A percentile compares a stretch with the other conserved stretches of the same genome.
These are phyloP conservation scores for Fusarium pseudoanthophilum DNA, from an alignment of 2,329 filamentous ascomycete species.

Conservation along the genomic window DNA sequence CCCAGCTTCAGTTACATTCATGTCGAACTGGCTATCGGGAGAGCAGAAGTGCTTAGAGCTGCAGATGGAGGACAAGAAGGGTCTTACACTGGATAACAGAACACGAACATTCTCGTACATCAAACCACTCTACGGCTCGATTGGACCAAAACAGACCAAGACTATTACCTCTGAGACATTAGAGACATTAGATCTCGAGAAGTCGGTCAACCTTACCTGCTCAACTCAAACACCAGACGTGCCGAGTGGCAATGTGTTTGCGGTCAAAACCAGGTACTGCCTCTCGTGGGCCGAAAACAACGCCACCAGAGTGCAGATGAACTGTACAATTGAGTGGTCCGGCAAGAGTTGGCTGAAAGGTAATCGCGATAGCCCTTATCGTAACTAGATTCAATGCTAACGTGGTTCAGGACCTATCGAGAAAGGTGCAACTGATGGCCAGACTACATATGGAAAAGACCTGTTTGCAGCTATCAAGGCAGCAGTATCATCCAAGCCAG, in stretches of 20 bases:
- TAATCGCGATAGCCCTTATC: conserved; percentile 55
- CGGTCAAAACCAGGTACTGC: conserved; percentile 93
- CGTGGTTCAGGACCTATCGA: conserved; percentile 82
- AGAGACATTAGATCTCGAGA: conserved; percentile 88
- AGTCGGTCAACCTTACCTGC: conserved; percentile 82
- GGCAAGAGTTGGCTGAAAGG: conserved; percentile 99
- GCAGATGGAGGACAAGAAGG: conserved; percentile 85
- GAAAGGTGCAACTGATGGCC: conserved; percentile 92
- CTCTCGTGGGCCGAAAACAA: conserved; percentile 92
- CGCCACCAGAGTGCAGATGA: conserved; percentile 84
- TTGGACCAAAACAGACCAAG: conserved; percentile 94
- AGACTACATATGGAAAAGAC: conserved; percentile 83
- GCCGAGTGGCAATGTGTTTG: conserved; percentile 91
- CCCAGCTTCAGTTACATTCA: conserved; percentile 79
- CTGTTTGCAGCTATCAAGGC: conserved; percentile 79
- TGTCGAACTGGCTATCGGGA: conserved; percentile 84
- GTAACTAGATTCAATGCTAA: conserved; percentile 44
- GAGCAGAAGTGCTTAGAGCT: conserved; percentile 93
- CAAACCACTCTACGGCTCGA: conserved; percentile 84
- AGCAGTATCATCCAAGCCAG: conserved; percentile 74
- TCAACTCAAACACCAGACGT: conserved; percentile 94
- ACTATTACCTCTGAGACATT: conserved; percentile 88
- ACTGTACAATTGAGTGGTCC: conserved; percentile 92
- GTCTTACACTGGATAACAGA: conserved; percentile 78
- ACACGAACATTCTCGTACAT: conserved; percentile 85